Percentiles rank a stretch among this genome's conserved stretches.
These are phyloP conservation scores for Zygoascus sp. DNA, from an alignment of 1,139 yeast genomes.

Conservation along the genomic window DNA sequence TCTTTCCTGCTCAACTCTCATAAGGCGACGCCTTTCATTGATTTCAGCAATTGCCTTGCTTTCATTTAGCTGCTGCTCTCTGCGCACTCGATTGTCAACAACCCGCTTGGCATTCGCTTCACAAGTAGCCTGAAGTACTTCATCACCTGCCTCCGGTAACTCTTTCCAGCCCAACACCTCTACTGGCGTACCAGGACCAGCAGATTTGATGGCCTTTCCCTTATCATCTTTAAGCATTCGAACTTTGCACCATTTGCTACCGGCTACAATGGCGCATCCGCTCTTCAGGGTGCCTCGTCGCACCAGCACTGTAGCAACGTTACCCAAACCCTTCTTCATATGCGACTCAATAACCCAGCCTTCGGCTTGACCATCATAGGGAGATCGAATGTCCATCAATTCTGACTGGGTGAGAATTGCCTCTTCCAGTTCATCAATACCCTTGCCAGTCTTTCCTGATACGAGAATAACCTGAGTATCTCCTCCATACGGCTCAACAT, in stretches of 20 bases:
- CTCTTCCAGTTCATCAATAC: conserved; percentile 86
- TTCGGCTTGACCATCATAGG: conserved; percentile 51
- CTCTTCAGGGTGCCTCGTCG: conserved; percentile 70
- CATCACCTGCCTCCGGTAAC: conserved; percentile 88
- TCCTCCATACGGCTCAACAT: conserved; percentile 92
- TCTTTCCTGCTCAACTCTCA: conserved; percentile 42
- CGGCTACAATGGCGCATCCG: conserved; percentile 76
- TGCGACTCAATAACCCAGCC: conserved; percentile 92
- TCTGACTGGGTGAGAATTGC: conserved; percentile 84
- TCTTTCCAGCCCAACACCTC: conserved; percentile 95
- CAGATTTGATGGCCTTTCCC: conserved; percentile 59
- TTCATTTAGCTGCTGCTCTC: conserved; percentile 57
- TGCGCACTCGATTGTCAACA: conserved; percentile 54
- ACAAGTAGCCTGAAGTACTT: conserved; percentile 66
- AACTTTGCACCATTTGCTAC: conserved; percentile 81
- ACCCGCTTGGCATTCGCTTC: conserved; percentile 78
- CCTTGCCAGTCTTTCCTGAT: conserved; percentile 79
- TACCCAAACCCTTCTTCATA: conserved; percentile 77
- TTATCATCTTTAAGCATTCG: conserved; percentile 74
- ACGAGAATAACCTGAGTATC: conserved; percentile 87
- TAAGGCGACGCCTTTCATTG: conserved; percentile 48
- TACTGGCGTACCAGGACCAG: conserved; percentile 88
- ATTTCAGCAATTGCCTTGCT: conserved; percentile 64
- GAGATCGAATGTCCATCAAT: conserved; percentile 71
- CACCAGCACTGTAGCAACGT: conserved; percentile 78